These are phyloP conservation scores for Mycena alexandri DNA, from an alignment of 768 basidiomycete genomes.

Conservation along the genomic window DNA sequence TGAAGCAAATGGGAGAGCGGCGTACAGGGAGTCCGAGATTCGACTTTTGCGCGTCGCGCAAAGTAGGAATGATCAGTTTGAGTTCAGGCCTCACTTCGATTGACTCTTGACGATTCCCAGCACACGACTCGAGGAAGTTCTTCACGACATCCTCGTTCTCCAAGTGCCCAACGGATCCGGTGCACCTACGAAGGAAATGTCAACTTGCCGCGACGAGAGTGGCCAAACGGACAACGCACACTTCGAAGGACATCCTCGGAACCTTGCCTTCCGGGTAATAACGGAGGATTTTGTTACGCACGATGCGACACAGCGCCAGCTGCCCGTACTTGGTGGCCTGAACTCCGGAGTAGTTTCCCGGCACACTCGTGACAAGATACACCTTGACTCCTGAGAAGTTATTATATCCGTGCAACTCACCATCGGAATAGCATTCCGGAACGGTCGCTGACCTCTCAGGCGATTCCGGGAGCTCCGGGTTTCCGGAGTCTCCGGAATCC, in stretches of 20 bases:
- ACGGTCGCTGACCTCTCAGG: too few species aligned
- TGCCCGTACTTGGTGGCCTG: neutral
- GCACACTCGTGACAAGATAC: constrained; percentile 9
- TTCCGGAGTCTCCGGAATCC: too few species aligned
- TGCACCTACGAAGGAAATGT: constrained; percentile 5
- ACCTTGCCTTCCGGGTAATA: neutral
- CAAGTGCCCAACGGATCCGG: constrained; percentile 19
- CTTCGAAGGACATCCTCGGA: constrained; percentile 9
- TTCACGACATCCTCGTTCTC: constrained; percentile 5
- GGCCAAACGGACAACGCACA: neutral
- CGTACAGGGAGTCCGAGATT: neutral
- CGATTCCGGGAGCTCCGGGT: too few species aligned
- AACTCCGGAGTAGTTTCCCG: neutral
- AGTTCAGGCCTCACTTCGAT: constrained; percentile 7
- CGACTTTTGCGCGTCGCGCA: neutral
- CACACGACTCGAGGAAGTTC: constrained; percentile 20
- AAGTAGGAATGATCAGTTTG: constrained; percentile 18
- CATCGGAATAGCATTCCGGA: too few species aligned
- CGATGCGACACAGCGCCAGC: neutral
- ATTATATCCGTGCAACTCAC: too few species aligned
- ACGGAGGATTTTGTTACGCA: neutral
- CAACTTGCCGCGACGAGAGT: neutral
- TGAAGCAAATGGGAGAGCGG: neutral
- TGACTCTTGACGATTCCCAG: constrained; percentile 6
- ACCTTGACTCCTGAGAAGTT: constrained; percentile 5